Percentiles rank a stretch among this genome's conserved stretches.
Evolutionary conservation across 2,329 filamentous ascomycete genomes (phyloP).

Genomic region (Monilinia polystroma): DNA sequence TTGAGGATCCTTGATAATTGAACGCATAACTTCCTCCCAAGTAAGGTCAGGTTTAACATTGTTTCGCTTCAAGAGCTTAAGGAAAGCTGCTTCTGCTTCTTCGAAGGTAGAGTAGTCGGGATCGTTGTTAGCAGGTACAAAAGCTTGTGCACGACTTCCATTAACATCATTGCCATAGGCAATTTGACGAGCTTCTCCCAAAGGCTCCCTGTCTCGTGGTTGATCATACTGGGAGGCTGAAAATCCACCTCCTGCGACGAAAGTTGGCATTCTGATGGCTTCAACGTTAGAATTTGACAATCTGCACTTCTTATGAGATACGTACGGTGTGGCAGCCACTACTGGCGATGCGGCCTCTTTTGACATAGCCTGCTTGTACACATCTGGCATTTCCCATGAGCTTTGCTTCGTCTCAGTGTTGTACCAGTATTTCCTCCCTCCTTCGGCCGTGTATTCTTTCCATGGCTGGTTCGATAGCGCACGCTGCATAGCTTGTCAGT

Average conservation of each 20-base stretch:
- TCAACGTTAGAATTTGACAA: conserved; percentile 24
- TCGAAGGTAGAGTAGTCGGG: conserved; percentile 77
- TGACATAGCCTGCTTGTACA: conserved; percentile 72
- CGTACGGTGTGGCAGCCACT: conserved; percentile 47
- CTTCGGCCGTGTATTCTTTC: conserved; percentile 87
- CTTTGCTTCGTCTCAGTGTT: conserved; percentile 90
- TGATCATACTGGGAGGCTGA: conserved; percentile 38
- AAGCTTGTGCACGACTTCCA: conserved; percentile 52
- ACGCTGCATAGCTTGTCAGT: conserved; percentile 52
- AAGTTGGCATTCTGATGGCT: conserved; percentile 40
- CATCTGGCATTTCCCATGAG: conserved; percentile 90
- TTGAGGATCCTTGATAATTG: conserved; percentile 84
- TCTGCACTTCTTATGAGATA: conserved; percentile 23
- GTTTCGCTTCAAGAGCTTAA: conserved; percentile 81
- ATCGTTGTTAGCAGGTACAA: conserved; percentile 64
- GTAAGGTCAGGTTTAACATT: conserved; percentile 89
- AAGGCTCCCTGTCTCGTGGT: conserved; percentile 42
- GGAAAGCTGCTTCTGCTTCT: conserved; percentile 90
- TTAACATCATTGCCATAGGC: conserved; percentile 55
- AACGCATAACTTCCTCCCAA: conserved; percentile 86
- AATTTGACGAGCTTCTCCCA: conserved; percentile 58
- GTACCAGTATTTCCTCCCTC: conserved; percentile 92
- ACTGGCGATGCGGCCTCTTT: conserved; percentile 48
- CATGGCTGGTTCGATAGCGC: conserved; percentile 81
- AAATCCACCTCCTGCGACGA: conserved; percentile 46